Conservation (phyloP, 75 land plant genomes). For the Isoetes taiwanensis region DNA sequence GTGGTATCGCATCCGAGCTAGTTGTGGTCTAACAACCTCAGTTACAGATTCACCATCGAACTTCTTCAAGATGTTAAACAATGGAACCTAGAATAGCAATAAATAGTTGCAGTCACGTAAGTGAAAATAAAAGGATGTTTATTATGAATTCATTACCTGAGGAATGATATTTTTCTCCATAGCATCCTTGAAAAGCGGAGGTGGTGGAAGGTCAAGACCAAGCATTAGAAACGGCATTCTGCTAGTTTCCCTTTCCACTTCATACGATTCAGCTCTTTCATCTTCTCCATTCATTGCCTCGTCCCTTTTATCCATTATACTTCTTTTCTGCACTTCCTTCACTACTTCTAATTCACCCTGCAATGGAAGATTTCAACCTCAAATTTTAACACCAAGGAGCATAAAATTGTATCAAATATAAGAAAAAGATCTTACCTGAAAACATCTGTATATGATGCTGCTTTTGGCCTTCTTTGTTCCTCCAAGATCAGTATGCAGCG, state of each 20-base stretch:
- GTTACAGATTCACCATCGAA: conserved; percentile 92
- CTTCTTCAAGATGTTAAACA: conserved; percentile 92
- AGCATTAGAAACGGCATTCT: conserved; percentile 95
- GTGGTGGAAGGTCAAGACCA: conserved; percentile 94
- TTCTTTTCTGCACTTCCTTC: conserved; percentile 50
- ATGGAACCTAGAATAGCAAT: conserved; percentile 51
- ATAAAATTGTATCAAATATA: not conserved
- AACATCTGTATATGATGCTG: conserved; percentile 79
- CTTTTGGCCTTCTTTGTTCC: conserved; percentile 47
- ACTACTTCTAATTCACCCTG: conserved; percentile 95
- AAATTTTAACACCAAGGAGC: not conserved
- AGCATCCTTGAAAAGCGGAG: conserved; percentile 93
- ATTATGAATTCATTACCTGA: conserved; percentile 69
- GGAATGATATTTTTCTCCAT: conserved; percentile 99
- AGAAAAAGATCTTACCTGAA: conserved; percentile 47
- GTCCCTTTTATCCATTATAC: conserved; percentile 29
- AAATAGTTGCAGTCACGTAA: not conserved
- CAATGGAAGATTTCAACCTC: not conserved
- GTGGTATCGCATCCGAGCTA: conserved; percentile 88
- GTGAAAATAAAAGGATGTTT: not conserved
- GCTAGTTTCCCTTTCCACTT: conserved; percentile 39
- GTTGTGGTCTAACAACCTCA: conserved; percentile 82
- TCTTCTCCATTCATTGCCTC: conserved; percentile 4
- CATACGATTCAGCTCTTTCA: conserved; percentile 15
- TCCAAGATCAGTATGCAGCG: conserved; percentile 62